These are phyloP conservation scores for Botryotinia calthae DNA, from an alignment of 2,329 filamentous ascomycete genomes.

Conservation along the genomic window DNA sequence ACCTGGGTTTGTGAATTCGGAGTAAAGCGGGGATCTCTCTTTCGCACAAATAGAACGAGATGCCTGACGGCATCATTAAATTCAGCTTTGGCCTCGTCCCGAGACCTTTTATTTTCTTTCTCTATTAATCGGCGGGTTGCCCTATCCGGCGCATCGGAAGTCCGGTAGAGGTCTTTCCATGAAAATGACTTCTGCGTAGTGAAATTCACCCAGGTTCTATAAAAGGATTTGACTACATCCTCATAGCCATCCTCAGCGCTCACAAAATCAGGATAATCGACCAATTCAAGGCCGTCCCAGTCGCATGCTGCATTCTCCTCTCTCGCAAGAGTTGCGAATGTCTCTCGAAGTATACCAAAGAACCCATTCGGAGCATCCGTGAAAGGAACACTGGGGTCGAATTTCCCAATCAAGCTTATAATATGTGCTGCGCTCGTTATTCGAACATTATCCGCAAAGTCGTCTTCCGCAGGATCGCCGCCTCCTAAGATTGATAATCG, in stretches of 20 bases:
- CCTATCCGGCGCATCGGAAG: conserved; percentile 84
- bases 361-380: conserved; percentile 79
- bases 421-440: conserved; percentile 82
- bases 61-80: conserved; percentile 92
- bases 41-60: conserved; percentile 83
- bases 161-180: conserved; percentile 83
- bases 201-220: conserved; percentile 76
- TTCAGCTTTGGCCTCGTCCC: conserved; percentile 79
- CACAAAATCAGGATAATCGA: conserved; percentile 81
- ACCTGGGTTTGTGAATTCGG: conserved; percentile 74
- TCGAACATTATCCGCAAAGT: conserved; percentile 66
- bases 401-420: conserved; percentile 72
- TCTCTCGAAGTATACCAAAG: conserved; percentile 73
- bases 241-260: conserved; percentile 72
- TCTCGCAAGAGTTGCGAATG: conserved; percentile 74
- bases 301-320: conserved; percentile 77
- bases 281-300: conserved; percentile 58
- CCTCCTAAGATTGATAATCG: conserved; percentile 73
- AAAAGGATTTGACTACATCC: conserved; percentile 75
- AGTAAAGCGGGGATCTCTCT: conserved; percentile 83
- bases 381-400: conserved; percentile 75
- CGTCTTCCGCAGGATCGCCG: conserved; percentile 42
- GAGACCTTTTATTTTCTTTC: conserved; percentile 83
- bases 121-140: conserved; percentile 82
- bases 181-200: conserved; percentile 80